Evolutionary conservation across 2,329 filamentous ascomycete genomes (phyloP).

Genomic region (Emergomyces orientalis): DNA sequence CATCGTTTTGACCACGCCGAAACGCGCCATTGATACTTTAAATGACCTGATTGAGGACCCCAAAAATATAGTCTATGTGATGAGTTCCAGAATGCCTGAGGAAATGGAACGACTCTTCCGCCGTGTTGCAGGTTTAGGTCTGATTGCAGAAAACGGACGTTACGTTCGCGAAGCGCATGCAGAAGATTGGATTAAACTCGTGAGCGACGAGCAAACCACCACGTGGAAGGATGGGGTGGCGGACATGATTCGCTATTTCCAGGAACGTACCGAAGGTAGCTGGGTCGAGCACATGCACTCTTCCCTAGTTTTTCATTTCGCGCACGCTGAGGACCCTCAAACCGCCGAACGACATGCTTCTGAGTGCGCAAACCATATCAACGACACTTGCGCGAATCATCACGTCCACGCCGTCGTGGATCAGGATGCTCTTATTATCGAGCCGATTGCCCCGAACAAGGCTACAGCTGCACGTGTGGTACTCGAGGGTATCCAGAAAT

Average conservation of each 20-base stretch:
- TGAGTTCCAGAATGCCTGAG: slow-evolving; percentile 79
- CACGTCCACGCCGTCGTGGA: slow-evolving; percentile 73
- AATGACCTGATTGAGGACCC: slow-evolving; percentile 72
- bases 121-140: slow-evolving; percentile 68
- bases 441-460: slow-evolving; percentile 81
- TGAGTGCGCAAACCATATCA: slow-evolving; percentile 90
- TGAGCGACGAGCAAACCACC: slow-evolving; percentile 58
- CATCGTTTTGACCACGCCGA: slow-evolving; percentile 76
- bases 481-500: slow-evolving; percentile 54
- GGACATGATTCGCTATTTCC: slow-evolving; percentile 77
- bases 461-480: slow-evolving; percentile 69
- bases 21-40: slow-evolving; percentile 72
- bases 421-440: slow-evolving; percentile 72
- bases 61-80: slow-evolving; percentile 81
- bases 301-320: slow-evolving; percentile 84
- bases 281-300: slow-evolving; percentile 87
- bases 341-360: slow-evolving; percentile 69
- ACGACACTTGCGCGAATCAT: slow-evolving; percentile 79
- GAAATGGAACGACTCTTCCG: slow-evolving; percentile 82
- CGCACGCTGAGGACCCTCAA: slow-evolving; percentile 66
- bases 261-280: slow-evolving; percentile 78
- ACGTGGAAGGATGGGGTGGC: slow-evolving; percentile 78
- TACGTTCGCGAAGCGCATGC: slow-evolving; percentile 66
- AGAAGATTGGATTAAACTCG: slow-evolving; percentile 67
- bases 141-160: slow-evolving; percentile 92